Evolutionary conservation across 192 early-diverging fungal genomes (phyloP).

Genomic region (Backusella westeae): DNA sequence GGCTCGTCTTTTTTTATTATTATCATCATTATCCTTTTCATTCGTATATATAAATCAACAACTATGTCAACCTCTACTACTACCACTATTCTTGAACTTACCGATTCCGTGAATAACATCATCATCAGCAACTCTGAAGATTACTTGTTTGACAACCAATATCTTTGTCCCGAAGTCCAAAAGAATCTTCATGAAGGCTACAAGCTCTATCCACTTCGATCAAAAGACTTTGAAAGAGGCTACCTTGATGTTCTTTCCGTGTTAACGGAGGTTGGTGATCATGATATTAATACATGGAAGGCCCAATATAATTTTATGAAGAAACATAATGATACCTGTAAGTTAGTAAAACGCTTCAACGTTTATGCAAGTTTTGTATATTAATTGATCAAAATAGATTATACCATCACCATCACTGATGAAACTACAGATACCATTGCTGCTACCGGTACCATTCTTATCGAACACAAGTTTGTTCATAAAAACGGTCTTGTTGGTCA

Average conservation of each 20-base stretch:
- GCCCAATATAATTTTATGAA: conserved; percentile 72
- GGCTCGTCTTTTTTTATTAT: not conserved
- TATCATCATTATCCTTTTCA: not conserved
- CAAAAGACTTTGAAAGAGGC: conserved; percentile 74
- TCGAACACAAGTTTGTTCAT: conserved; percentile 86
- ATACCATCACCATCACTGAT: conserved; percentile 77
- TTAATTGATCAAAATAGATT: conserved; percentile 37
- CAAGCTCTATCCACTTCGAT: conserved; percentile 56
- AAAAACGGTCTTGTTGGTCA: conserved; percentile 75
- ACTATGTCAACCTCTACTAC: not conserved
- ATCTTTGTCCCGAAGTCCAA: not conserved
- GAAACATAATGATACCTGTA: conserved; percentile 70
- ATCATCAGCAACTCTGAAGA: not conserved
- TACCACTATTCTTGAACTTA: not conserved
- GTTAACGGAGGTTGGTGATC: conserved; percentile 71
- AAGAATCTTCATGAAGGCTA: not conserved
- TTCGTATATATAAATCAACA: not conserved
- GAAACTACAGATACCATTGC: conserved; percentile 57
- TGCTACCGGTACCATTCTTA: conserved; percentile 75
- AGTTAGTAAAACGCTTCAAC: conserved; percentile 10
- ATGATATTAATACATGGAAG: conserved; percentile 63
- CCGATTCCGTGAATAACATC: not conserved
- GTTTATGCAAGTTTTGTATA: not conserved
- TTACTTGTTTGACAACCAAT: not conserved
- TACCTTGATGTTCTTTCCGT: conserved; percentile 58